A percentile compares a stretch with the other conserved stretches of the same genome.
These are phyloP conservation scores for Ophiostoma quercus DNA, from an alignment of 2,329 filamentous ascomycete genomes.

Conservation along the genomic window DNA sequence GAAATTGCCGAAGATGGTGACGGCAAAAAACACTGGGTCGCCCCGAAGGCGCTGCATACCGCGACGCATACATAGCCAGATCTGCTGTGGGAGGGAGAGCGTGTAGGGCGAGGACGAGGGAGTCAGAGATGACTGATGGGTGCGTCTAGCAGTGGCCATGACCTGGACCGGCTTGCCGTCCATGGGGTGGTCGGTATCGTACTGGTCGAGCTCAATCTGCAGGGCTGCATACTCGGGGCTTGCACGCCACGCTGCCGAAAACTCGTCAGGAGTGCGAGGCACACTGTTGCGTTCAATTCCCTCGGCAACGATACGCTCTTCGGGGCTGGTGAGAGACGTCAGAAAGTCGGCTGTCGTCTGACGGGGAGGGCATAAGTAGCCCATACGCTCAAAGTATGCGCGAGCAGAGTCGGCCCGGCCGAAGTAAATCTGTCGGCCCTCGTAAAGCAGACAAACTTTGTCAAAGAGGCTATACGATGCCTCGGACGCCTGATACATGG, in stretches of 20 bases:
- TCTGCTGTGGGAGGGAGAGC: slow-evolving; percentile 67
- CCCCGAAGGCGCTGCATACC: slow-evolving; percentile 71
- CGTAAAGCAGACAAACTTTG: slow-evolving; percentile 70
- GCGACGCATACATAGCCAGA: slow-evolving; percentile 72
- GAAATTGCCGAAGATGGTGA: slow-evolving; percentile 64
- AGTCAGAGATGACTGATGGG: slow-evolving; percentile 59
- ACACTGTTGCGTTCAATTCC: slow-evolving; percentile 52
- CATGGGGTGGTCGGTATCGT: slow-evolving; percentile 50
- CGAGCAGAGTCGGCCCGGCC: slow-evolving; percentile 57
- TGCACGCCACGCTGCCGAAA: slow-evolving; percentile 53
- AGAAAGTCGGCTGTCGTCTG: slow-evolving; percentile 74
- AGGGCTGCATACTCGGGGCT: slow-evolving; percentile 47
- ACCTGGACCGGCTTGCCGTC: slow-evolving; percentile 48
- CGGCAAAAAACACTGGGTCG: slow-evolving; percentile 68
- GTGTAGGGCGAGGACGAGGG: slow-evolving; percentile 74
- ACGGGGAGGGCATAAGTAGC: slow-evolving; percentile 54
- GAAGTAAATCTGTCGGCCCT: slow-evolving; percentile 61
- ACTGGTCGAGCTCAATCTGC: slow-evolving; percentile 49
- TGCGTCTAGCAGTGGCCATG: slow-evolving; percentile 49
- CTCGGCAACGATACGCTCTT: slow-evolving; percentile 61
- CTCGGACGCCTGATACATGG: slow-evolving; percentile 63
- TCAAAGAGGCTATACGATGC: slow-evolving; percentile 59
- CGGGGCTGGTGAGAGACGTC: slow-evolving; percentile 68
- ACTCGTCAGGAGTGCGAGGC: slow-evolving; percentile 57
- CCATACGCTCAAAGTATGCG: slow-evolving; percentile 61